Evolutionary conservation across 176 grass and related monocot species (phyloP).

Genomic region (Oropetium thomaeum): DNA sequence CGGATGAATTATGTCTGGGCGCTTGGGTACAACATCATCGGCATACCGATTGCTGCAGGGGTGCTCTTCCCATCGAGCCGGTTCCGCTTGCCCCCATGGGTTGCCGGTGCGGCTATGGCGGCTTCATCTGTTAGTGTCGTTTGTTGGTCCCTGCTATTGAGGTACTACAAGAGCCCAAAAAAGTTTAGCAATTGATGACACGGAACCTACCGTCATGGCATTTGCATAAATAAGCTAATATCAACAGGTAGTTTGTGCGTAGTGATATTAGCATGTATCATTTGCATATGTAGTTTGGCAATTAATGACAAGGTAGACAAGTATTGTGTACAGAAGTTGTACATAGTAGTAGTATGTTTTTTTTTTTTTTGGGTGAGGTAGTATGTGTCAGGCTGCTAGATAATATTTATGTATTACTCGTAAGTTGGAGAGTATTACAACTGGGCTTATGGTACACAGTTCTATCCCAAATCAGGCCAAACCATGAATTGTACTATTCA

Average conservation of each 20-base stretch:
- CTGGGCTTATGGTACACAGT: neutral
- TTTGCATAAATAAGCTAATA: neutral
- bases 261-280: neutral
- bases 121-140: constrained; percentile 90
- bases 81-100: constrained; percentile 85
- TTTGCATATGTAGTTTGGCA: neutral
- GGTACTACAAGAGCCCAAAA: constrained; percentile 82
- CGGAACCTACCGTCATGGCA: neutral
- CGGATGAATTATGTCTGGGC: constrained; percentile 96
- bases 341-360: no score
- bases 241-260: neutral
- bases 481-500: neutral
- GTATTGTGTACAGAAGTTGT: neutral
- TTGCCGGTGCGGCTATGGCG: constrained; percentile 91
- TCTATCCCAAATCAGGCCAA: neutral
- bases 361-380: no score
- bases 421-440: neutral
- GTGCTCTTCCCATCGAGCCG: constrained; percentile 65
- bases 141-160: constrained; percentile 81
- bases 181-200: constrained; percentile 29
- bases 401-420: neutral
- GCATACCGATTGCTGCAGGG: constrained; percentile 80
- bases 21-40: constrained; percentile 85
- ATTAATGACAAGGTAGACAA: neutral
- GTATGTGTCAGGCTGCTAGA: neutral